These are phyloP conservation scores for Beauveria asiatica DNA, from an alignment of 2,329 filamentous ascomycete genomes.

Conservation along the genomic window DNA sequence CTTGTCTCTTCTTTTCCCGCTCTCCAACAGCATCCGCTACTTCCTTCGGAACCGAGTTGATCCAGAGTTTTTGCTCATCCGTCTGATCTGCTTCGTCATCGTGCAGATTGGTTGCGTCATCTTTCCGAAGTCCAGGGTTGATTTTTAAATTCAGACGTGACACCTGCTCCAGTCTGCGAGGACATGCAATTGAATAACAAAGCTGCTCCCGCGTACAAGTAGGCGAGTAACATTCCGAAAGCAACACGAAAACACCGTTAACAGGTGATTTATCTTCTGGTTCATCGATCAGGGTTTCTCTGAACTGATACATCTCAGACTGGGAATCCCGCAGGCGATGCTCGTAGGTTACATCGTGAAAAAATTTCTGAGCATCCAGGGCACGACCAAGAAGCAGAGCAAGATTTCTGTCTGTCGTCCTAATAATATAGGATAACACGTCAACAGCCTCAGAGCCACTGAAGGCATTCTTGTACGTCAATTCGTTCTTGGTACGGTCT, in stretches of 20 bases:
- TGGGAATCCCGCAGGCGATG: slow-evolving; percentile 90
- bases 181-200: slow-evolving; percentile 97
- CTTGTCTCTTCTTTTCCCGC: slow-evolving; percentile 91
- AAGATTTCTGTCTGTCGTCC: slow-evolving; percentile 91
- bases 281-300: slow-evolving; percentile 82
- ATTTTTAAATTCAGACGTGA: slow-evolving; percentile 89
- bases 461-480: slow-evolving; percentile 96
- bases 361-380: slow-evolving; percentile 95
- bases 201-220: slow-evolving; percentile 92
- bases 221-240: slow-evolving; percentile 96
- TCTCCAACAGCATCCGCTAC: slow-evolving; percentile 84
- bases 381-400: slow-evolving; percentile 84
- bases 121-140: slow-evolving; percentile 72
- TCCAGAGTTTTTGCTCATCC: slow-evolving; percentile 98
- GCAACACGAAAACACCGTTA: slow-evolving; percentile 90
- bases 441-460: slow-evolving; percentile 94
- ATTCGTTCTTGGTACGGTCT: slow-evolving; percentile 90
- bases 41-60: slow-evolving; percentile 95
- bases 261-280: slow-evolving; percentile 63
- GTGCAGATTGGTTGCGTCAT: slow-evolving; percentile 48
- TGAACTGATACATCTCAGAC: slow-evolving; percentile 93
- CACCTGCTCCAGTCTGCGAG: slow-evolving; percentile 86
- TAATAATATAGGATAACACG: slow-evolving; percentile 90
- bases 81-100: slow-evolving; percentile 78
- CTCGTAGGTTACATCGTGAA: slow-evolving; percentile 98